Evolutionary conservation across 2,329 filamentous ascomycete genomes (phyloP).

Genomic region (Fusarium continuum): DNA sequence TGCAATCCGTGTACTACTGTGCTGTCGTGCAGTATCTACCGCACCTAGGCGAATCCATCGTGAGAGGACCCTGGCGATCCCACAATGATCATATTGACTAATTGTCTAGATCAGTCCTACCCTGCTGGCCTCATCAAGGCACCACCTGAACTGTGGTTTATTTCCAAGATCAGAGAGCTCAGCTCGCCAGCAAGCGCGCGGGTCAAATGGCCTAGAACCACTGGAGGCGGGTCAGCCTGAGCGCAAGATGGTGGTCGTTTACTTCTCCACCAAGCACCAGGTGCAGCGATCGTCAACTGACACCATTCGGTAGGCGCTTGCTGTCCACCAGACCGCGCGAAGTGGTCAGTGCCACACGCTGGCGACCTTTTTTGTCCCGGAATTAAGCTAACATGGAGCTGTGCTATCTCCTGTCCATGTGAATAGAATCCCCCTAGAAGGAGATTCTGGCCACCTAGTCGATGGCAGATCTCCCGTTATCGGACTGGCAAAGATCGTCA

Average conservation of each 20-base stretch:
- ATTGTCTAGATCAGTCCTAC: constrained; percentile 19
- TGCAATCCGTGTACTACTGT: constrained; percentile 10
- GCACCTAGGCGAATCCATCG: constrained; percentile 26
- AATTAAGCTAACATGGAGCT: constrained; percentile 17
- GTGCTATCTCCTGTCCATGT: constrained; percentile 16
- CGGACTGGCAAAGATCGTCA: constrained; percentile 37
- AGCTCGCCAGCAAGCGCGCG: constrained; percentile 13
- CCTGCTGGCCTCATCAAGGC: constrained; percentile 25
- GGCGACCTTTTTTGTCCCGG: constrained; percentile 23
- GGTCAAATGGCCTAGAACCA: constrained; percentile 6
- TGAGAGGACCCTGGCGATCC: constrained; percentile 42
- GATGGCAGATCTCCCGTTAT: constrained; percentile 38
- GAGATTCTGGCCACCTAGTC: constrained; percentile 18
- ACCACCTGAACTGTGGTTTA: constrained; percentile 12
- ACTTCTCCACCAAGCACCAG: constrained; percentile 19
- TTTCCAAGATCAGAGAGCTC: background rate
- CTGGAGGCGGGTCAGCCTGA: constrained; percentile 29
- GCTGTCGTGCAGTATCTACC: constrained; percentile 8
- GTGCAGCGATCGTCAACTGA: constrained; percentile 38
- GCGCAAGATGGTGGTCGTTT: constrained; percentile 27
- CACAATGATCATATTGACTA: constrained; percentile 11
- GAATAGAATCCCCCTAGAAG: constrained; percentile 21
- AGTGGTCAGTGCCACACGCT: constrained; percentile 32
- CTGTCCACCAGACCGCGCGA: constrained; percentile 13
- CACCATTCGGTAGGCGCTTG: constrained; percentile 26